These are phyloP conservation scores for Uncinocarpus reesii DNA, from an alignment of 2,329 filamentous ascomycete species.

Conservation along the genomic window DNA sequence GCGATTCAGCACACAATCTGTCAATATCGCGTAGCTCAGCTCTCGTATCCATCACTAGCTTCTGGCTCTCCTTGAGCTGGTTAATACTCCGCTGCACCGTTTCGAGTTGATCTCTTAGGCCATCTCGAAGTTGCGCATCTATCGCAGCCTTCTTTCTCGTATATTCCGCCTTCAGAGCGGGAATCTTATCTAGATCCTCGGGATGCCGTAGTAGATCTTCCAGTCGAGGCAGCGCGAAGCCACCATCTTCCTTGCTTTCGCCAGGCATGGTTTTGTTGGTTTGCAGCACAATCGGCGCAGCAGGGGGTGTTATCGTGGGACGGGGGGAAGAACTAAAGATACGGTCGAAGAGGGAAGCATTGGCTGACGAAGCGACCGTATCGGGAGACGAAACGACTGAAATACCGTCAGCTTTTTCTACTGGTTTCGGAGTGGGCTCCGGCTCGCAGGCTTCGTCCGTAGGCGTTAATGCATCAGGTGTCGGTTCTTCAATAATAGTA, in stretches of 20 bases:
- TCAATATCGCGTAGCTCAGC: slow-evolving; percentile 99
- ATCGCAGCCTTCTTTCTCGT: slow-evolving; percentile 85
- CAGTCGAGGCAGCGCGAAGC: slow-evolving; percentile 60
- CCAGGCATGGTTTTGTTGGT: slow-evolving; percentile 26
- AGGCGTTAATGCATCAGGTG: neutral
- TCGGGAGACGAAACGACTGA: slow-evolving; percentile 3
- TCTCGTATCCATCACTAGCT: slow-evolving; percentile 84
- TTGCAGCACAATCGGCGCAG: slow-evolving; percentile 4
- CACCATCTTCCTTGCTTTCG: slow-evolving; percentile 45
- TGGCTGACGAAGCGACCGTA: slow-evolving; percentile 6
- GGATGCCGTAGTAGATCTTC: slow-evolving; percentile 88
- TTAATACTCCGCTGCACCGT: slow-evolving; percentile 89
- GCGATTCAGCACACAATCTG: slow-evolving; percentile 89
- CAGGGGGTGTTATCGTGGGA: neutral
- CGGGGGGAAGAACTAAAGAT: slow-evolving; percentile 5
- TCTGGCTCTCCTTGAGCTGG: slow-evolving; percentile 78
- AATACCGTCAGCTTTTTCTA: neutral
- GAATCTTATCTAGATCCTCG: slow-evolving; percentile 94
- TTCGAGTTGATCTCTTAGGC: slow-evolving; percentile 83
- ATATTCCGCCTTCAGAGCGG: slow-evolving; percentile 81
- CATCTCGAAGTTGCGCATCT: slow-evolving; percentile 79
- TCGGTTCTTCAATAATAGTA: neutral
- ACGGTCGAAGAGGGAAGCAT: slow-evolving; percentile 9
- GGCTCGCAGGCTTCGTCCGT: neutral
- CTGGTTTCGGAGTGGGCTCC: neutral